Base-by-base conservation (phyloP, 352 stramenopile genomes). In the Blastocystis sp. region DNA sequence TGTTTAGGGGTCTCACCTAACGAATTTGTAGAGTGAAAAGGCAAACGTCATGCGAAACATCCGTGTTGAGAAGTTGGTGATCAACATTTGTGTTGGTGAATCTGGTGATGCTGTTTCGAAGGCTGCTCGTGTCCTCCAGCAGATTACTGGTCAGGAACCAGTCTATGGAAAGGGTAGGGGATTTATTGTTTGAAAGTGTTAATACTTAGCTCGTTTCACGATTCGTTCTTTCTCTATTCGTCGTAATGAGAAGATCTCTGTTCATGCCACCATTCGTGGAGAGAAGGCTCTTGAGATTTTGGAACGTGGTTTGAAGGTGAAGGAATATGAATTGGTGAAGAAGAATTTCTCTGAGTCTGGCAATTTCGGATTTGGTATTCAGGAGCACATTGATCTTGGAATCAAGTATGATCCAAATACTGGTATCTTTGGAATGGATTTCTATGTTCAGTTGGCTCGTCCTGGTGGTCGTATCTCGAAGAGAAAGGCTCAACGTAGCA, bases 401-500 rank as follows among this genome's bases (percentile, higher is more conserved):
- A 97, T 99, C 91, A 98, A 98, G 92, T 99, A 99, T 92, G 96
- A 99, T 92, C 97, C 96, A 87, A 98, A 95, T 86, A 99, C 97
- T 73, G 97, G 96, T 89, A 99, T 99, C 92, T 99, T 98, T 93
- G 97, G 97, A 89, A 99, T 99, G 96, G 97, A 99, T 91, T 99
- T 99, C 92, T 99, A 97, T 92, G 95, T 99, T 57, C 97, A 98
- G 90, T 92, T 99, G 24, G 96, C 94, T 88, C 93, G 97, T 89
- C 91, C 95, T 52, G 97, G 97, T 88, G 94, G 94, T 87, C 93
- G 97, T 90, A 96, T 99, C 49, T 91, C 95, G 52, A 93, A 94
- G 88, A 94, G 96, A 89, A 99, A 99, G 92, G 93, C 96, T 63
- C 92, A 94, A 89, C 91, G 96, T 89, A 92, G 90, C 74, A 92